Percentiles rank a stretch among this genome's conserved stretches.
Conservation (phyloP, 306 rosid genomes). For the Pachyrhizus erosus region DNA sequence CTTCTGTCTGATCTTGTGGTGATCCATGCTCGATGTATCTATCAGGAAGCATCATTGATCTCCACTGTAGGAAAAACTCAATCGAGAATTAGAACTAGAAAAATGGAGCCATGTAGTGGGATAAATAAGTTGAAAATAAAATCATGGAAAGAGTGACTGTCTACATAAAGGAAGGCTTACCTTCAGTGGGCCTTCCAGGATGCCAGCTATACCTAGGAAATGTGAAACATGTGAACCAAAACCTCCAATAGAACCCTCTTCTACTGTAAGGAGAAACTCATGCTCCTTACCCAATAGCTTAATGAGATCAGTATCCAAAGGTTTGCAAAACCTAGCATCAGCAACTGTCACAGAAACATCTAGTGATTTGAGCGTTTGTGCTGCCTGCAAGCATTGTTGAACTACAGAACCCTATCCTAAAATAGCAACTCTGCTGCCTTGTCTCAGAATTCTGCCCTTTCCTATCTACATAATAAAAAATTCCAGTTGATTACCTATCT, state of each 20-base stretch:
- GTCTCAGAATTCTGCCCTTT: constrained; percentile 69
- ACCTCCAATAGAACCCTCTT: constrained; percentile 89
- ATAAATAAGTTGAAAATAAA: neutral
- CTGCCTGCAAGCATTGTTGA: constrained; percentile 76
- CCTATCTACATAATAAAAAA: constrained; percentile 59
- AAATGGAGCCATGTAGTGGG: neutral
- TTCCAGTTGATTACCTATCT: neutral
- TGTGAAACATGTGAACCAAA: constrained; percentile 85
- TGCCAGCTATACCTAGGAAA: constrained; percentile 61
- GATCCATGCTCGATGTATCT: constrained; percentile 83
- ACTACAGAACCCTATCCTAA: constrained; percentile 74
- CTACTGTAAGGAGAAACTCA: constrained; percentile 69
- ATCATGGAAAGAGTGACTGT: neutral
- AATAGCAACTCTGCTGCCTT: constrained; percentile 75
- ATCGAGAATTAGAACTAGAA: constrained; percentile 9
- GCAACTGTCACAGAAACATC: constrained; percentile 66
- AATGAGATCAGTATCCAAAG: constrained; percentile 71
- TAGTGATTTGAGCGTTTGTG: constrained; percentile 52
- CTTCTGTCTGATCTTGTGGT: constrained; percentile 66
- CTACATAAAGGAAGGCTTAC: constrained; percentile 44
- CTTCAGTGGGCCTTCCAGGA: constrained; percentile 72
- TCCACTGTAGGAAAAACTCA: constrained; percentile 53
- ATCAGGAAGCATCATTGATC: constrained; percentile 80
- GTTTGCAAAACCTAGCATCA: constrained; percentile 86
- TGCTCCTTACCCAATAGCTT: constrained; percentile 64